Base-by-base conservation (phyloP, 768 basidiomycete genomes). In the Tulasnella calospora region DNA sequence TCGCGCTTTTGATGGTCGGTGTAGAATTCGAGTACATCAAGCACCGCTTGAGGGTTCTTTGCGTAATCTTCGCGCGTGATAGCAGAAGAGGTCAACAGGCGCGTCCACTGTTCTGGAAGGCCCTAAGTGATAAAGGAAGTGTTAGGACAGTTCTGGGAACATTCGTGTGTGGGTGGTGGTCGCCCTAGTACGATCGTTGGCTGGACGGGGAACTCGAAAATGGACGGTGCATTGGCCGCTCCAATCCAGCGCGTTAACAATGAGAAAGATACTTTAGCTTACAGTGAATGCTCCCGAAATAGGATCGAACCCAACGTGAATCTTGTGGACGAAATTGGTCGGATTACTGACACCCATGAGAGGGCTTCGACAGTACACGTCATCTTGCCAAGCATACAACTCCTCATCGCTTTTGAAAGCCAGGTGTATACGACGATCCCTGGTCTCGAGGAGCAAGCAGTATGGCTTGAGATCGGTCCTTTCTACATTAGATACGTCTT, bases 1-100 rank as follows among this genome's bases (percentile, higher is more conserved):
- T 97, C 95, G n/a, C 95, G 93, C 83, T 96, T 97, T 87, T 97
- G 95, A 82, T 95, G 94, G 84, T 97, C 95, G 17, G 96, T 98
- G 85, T 98, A 99, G 86, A 99, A 99, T 83, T 99, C 96, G 80
- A 99, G 91, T 0, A 98, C 97, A 79, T 98, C 97, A 23, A 99
- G 88, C 23, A 99, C 97, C 1, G 97, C 97, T 82, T 99, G 97
- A 0, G 97, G 97, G 82, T 99, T 93, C 83, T 93, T 94, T 8
- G 94, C 95, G 78, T 98, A 98, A 84, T 99, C 97, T 85, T 99
- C 97, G 76, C 94, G 92, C 2, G 97, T 99, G 84, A 99, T 98
- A 44, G 96, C 96, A 3, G 95, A 96, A 83, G 96, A 95, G 8
- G 95, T 98, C 82, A 99, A 89, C 23, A 99, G 88, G 80, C 95